phyloP scores from a whole-genome alignment of 2,329 filamentous ascomycete genomes.

The Xylaria sp. region DNA sequence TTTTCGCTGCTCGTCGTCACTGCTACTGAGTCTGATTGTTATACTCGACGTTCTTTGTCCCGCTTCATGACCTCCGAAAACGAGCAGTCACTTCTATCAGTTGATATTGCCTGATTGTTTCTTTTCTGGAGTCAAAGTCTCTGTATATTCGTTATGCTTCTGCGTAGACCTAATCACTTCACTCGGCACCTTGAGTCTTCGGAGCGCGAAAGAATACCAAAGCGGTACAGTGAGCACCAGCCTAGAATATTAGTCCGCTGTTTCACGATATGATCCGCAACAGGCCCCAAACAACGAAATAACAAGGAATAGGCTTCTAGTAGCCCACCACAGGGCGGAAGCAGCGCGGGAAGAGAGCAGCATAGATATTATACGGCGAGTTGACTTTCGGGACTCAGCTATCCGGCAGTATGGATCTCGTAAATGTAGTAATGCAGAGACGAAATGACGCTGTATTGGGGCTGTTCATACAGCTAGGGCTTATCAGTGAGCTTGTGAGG shows the following conservation, averaged over 20 bases:
- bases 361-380: not conserved
- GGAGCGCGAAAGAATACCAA: not conserved
- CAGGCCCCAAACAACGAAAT: no score
- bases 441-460: slow-evolving; percentile 28
- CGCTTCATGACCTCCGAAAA: not conserved
- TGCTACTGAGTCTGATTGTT: no score
- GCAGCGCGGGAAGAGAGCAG: not conserved
- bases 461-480: slow-evolving; percentile 25
- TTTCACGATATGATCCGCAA: no score
- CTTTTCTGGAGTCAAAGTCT: not conserved
- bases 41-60: not conserved
- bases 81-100: not conserved
- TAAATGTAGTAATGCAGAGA: not conserved
- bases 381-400: not conserved
- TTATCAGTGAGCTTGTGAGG: slow-evolving; percentile 27
- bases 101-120: not conserved
- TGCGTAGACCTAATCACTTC: not conserved
- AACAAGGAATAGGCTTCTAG: not conserved
- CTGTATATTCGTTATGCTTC: not conserved
- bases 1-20: not conserved
- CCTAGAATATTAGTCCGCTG: no score
- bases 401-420: not conserved
- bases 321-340: not conserved
- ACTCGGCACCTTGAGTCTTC: not conserved
- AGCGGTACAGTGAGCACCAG: no score